Evolutionary conservation across 306 rosid genomes (phyloP).

Genomic region (Crataegus laevigata): DNA sequence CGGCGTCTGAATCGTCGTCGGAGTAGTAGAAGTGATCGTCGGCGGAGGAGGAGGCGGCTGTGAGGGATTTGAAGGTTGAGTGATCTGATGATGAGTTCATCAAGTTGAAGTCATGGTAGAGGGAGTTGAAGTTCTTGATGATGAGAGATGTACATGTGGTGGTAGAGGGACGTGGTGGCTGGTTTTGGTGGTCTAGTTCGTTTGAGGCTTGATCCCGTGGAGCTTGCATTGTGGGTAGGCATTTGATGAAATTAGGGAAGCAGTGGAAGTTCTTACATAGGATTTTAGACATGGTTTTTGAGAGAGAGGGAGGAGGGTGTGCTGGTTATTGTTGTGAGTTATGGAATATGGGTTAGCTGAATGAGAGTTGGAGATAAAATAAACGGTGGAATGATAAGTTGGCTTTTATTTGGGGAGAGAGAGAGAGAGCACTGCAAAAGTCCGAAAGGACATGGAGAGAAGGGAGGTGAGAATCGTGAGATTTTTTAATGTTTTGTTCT

Average conservation of each 20-base stretch:
- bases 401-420: slow-evolving; percentile 8
- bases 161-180: slow-evolving; percentile 9
- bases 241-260: slow-evolving; percentile 62
- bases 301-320: neutral
- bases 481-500: no score
- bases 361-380: neutral
- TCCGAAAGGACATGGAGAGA: neutral
- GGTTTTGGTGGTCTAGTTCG: slow-evolving; percentile 7
- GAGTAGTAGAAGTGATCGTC: slow-evolving; percentile 24
- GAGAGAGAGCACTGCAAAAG: neutral
- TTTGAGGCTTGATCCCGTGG: slow-evolving; percentile 24
- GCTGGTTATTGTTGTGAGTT: neutral
- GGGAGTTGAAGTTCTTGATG: slow-evolving; percentile 9
- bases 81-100: slow-evolving; percentile 1
- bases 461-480: neutral
- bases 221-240: slow-evolving; percentile 31
- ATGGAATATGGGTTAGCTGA: neutral
- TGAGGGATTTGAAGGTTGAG: slow-evolving; percentile 27
- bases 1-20: slow-evolving; percentile 20
- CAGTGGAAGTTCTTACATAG: slow-evolving; percentile 39
- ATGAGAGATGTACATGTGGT: neutral
- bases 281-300: slow-evolving; percentile 36
- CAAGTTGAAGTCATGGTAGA: slow-evolving; percentile 11
- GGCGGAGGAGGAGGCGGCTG: slow-evolving; percentile 16
- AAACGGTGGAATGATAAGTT: neutral